These are phyloP conservation scores for Cicer cuneatum DNA, from an alignment of 306 rosid genomes.

Conservation along the genomic window DNA sequence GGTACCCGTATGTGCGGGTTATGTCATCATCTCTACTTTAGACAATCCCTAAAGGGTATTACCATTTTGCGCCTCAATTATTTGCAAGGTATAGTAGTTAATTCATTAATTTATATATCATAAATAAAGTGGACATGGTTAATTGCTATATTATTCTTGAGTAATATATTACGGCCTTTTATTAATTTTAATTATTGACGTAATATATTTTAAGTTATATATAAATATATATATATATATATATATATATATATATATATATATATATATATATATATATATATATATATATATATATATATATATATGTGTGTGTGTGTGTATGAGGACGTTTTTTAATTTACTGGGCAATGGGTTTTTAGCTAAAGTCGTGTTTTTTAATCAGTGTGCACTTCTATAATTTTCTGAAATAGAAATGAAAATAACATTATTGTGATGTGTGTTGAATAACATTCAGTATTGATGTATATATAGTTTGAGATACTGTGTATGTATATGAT, in stretches of 20 bases:
- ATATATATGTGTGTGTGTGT: too few relatives aligned
- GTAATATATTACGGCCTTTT: neutral
- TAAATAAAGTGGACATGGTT: constrained; percentile 39
- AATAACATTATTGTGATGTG: neutral
- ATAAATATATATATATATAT: too few relatives aligned
- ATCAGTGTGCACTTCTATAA: neutral
- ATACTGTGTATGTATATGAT: too few relatives aligned
- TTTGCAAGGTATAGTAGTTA: constrained; percentile 30
- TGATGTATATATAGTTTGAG: neutral
- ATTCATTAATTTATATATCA: constrained; percentile 10
- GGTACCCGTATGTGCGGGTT: too few relatives aligned
- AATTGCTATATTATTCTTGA: neutral
- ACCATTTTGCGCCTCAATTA: constrained; percentile 55
- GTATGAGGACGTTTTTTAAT: neutral
- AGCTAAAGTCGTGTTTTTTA: neutral
- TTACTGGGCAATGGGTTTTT: neutral
- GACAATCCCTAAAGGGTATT: too few relatives aligned
- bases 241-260: neutral
- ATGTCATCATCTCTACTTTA: too few relatives aligned
- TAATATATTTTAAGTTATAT: constrained; percentile 24
- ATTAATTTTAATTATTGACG: constrained; percentile 9
- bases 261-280: neutral
- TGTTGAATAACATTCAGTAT: neutral
- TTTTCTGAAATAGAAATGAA: neutral
- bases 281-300: neutral